Conservation (phyloP, 495 filamentous ascomycete genomes). For the Trichoderma gamsii region DNA sequence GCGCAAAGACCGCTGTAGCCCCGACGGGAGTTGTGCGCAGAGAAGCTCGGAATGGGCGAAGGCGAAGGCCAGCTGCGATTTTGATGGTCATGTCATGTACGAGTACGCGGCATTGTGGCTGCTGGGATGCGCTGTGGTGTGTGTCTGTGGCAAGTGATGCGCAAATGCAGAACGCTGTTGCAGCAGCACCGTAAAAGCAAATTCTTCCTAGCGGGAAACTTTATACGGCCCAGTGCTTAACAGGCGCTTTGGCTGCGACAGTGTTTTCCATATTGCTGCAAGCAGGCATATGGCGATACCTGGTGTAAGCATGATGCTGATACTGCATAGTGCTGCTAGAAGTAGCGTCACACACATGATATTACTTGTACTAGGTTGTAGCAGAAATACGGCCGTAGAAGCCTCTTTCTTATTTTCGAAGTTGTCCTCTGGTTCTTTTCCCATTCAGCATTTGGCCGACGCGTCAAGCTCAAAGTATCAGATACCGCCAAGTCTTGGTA, state of each 20-base stretch:
- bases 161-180: neutral
- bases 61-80: neutral
- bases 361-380: too few relatives aligned
- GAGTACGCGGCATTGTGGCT: neutral
- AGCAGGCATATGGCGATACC: neutral
- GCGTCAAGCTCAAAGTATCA: neutral
- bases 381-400: too few relatives aligned
- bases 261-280: neutral
- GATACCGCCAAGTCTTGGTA: neutral
- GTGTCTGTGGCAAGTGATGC: constrained; percentile 6
- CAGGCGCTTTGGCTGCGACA: neutral
- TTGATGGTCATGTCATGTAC: too few relatives aligned
- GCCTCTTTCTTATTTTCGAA: neutral
- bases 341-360: too few relatives aligned
- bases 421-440: neutral
- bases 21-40: neutral
- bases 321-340: too few relatives aligned
- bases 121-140: neutral
- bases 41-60: neutral
- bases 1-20: neutral
- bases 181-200: neutral
- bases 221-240: neutral
- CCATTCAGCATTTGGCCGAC: neutral
- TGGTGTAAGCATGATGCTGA: too few relatives aligned
- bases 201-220: constrained; percentile 4